Conservation (phyloP, 257 asterid genomes). For the Salvia miltiorrhiza region DNA sequence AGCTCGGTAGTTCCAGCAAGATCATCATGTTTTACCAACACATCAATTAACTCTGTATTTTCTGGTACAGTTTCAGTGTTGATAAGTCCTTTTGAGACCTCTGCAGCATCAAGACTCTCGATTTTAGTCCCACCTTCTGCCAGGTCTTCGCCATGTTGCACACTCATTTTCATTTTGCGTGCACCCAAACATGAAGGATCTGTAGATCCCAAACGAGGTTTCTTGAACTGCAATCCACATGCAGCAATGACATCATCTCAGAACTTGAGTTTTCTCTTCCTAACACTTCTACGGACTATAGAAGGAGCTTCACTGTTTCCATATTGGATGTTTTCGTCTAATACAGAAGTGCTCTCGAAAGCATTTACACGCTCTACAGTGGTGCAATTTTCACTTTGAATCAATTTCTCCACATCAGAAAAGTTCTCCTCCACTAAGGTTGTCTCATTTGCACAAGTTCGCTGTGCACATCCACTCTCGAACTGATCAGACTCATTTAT, state of each 20-base stretch:
- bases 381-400: conserved; percentile 17
- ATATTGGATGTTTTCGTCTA: conserved; percentile 27
- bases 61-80: conserved; percentile 14
- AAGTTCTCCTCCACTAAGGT: conserved; percentile 25
- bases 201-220: conserved; percentile 18
- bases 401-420: conserved; percentile 19
- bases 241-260: conserved; percentile 42
- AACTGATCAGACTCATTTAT: conserved; percentile 27
- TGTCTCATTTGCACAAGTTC: conserved; percentile 24
- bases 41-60: conserved; percentile 32
- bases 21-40: conserved; percentile 31
- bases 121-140: conserved; percentile 19
- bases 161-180: conserved; percentile 17
- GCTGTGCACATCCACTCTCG: conserved; percentile 28
- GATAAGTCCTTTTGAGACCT: conserved; percentile 7
- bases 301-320: conserved; percentile 30
- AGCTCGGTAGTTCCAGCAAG: conserved; percentile 28
- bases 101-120: conserved; percentile 13
- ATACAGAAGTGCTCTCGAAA: conserved; percentile 21
- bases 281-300: conserved; percentile 52
- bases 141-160: conserved; percentile 18
- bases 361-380: neutral
- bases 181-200: conserved; percentile 9
- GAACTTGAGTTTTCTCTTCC: conserved; percentile 58
- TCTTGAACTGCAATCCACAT: conserved; percentile 30